A percentile compares a stretch with the other conserved stretches of the same genome.
Conservation (phyloP, 2,329 filamentous ascomycete genomes). For the Coniochaeta ligniaria region DNA sequence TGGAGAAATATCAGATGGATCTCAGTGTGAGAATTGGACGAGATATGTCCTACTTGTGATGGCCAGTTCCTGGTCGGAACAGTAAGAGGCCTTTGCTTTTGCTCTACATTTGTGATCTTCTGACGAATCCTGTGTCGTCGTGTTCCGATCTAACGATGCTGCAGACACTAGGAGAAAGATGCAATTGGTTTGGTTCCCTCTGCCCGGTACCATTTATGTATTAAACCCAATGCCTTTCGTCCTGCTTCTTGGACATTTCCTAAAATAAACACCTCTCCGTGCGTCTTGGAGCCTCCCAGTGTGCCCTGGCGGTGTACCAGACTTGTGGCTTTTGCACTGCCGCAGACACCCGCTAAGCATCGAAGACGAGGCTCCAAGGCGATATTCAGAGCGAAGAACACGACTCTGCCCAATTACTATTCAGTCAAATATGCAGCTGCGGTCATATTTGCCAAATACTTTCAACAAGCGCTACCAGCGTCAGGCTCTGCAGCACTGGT, state of each 20-base stretch:
- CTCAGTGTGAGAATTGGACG: not conserved
- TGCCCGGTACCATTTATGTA: no score
- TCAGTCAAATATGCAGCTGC: not conserved
- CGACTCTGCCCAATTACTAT: not conserved
- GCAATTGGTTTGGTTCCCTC: no score
- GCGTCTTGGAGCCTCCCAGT: not conserved
- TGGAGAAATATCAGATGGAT: not conserved
- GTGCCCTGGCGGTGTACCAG: not conserved
- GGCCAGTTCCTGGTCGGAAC: not conserved
- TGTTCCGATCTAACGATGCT: no score
- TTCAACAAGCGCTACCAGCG: not conserved
- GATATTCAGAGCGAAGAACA: not conserved
- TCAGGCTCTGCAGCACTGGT: not conserved
- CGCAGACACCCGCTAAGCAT: not conserved
- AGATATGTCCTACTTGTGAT: not conserved
- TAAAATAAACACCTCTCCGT: not conserved
- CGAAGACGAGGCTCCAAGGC: not conserved
- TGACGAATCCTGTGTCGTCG: not conserved
- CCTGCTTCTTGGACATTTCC: no score
- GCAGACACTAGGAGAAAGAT: no score
- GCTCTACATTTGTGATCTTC: not conserved
- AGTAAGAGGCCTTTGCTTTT: not conserved
- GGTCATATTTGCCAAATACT: not conserved
- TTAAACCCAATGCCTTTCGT: no score
- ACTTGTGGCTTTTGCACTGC: not conserved